Base-by-base conservation (phyloP, 306 rosid species). In the Gillenia trifoliata region DNA sequence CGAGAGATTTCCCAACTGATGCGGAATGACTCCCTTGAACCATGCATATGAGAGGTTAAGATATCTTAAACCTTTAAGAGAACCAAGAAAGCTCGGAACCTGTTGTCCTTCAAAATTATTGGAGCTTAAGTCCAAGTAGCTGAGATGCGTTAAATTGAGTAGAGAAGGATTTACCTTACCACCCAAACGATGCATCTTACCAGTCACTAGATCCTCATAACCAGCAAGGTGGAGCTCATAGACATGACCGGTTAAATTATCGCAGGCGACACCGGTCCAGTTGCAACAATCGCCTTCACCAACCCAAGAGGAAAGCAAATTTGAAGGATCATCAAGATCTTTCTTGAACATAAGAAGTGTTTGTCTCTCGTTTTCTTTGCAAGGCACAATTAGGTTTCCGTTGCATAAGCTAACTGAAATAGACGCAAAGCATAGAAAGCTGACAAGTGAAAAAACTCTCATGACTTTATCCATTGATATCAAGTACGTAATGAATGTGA, bases 61-160 rank as follows among this genome's bases (percentile, higher is more conserved):
- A 57, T 70, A 34, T 8, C 47, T 66, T 25, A 81, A 71, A 23
- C 61, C 41, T 9, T n/a, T 26, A 0, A 38, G 61, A 38, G 62
- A 74, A 19, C 79, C 72, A 1, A 65, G 38, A 61, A 81, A 81
- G 2, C 45, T 38, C 25, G 84, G 84, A 38, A 76, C 71, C 8
- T 36, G 61, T n/a, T 2, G 20, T 8, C 22, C 59, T 38, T 38
- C 0, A 38, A 38, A 38, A 38, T 10, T 38, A 38, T 38, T 38
- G 43, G 0, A 10, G 43, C 43, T 10, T 38, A 38, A 2, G 3
- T 38, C 43, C 13, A 38, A 38, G 13, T 38, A 10, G 43, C 43
- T 38, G 43, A 38, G 43, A 2, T 38, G 43, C 43, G 3, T 38
- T 38, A 38, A 38, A 38, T 38, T 38, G 13, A 38, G 43, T 0